A percentile compares a stretch with the other conserved stretches of the same genome.
phyloP scores from a whole-genome alignment of 345 rosid genomes.

The Microcos paniculata region DNA sequence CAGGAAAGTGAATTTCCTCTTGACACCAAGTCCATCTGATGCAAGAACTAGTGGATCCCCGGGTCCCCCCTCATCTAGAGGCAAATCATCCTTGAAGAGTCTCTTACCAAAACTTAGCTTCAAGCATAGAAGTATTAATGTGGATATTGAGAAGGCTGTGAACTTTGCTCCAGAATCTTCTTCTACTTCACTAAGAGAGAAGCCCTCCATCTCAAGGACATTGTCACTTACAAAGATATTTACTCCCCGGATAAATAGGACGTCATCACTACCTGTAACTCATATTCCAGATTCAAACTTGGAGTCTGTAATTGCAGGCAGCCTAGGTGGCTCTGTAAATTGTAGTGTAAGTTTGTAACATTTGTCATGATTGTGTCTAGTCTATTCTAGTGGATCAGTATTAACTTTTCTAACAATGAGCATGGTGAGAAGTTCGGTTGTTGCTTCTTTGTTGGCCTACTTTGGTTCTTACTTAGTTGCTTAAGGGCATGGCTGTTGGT shows the following conservation, averaged over 20 bases:
- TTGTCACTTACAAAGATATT: constrained; percentile 77
- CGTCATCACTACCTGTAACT: constrained; percentile 81
- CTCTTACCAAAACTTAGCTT: constrained; percentile 59
- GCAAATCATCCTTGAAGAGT: constrained; percentile 66
- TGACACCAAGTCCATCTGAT: constrained; percentile 55
- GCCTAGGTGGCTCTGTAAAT: constrained; percentile 36
- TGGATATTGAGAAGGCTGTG: constrained; percentile 60
- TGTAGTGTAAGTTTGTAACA: constrained; percentile 49
- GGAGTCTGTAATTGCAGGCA: constrained; percentile 48
- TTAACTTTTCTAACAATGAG: background rate
- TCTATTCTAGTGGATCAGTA: background rate
- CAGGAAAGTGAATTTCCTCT: constrained; percentile 70
- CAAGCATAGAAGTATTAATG: constrained; percentile 46
- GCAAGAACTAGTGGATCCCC: constrained; percentile 45
- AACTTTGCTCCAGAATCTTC: constrained; percentile 37
- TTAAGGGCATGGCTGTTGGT: background rate
- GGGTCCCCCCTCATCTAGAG: constrained; percentile 45
- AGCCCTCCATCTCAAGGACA: constrained; percentile 72
- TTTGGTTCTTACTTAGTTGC: constrained; percentile 5
- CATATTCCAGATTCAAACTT: constrained; percentile 38
- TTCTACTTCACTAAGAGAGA: constrained; percentile 43
- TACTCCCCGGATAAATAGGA: constrained; percentile 75
- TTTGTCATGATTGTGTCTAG: background rate
- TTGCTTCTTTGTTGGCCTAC: background rate
- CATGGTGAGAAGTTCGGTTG: background rate